phyloP scores from a whole-genome alignment of 331 rosid genomes.

The Pyrus hybrid region DNA sequence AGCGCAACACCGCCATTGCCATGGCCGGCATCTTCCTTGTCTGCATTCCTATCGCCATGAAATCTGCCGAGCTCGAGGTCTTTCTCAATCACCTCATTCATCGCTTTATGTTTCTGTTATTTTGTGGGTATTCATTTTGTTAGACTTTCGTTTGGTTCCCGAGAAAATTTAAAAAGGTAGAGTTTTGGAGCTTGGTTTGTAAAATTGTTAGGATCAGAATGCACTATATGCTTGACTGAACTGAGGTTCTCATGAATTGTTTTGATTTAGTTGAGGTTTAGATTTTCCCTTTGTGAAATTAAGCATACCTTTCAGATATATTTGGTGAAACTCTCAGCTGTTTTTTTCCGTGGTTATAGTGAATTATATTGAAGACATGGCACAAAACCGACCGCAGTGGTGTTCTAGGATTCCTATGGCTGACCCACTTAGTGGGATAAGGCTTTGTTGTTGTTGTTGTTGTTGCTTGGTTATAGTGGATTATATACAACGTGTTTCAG shows the following conservation, averaged over 20 bases:
- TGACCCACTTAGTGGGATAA: too few relatives aligned
- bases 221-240: not conserved
- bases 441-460: too few relatives aligned
- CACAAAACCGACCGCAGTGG: too few relatives aligned
- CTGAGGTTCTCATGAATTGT: not conserved
- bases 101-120: not conserved
- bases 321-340: not conserved
- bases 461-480: too few relatives aligned
- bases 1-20: slow-evolving; percentile 88
- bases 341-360: too few relatives aligned
- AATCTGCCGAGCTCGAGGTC: slow-evolving; percentile 97
- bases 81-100: not conserved
- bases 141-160: not conserved
- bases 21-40: slow-evolving; percentile 78
- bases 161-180: not conserved
- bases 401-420: too few relatives aligned
- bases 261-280: not conserved
- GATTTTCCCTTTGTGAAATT: not conserved
- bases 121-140: too few relatives aligned
- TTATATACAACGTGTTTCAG: not conserved
- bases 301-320: not conserved
- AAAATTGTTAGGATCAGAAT: not conserved
- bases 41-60: slow-evolving; percentile 91
- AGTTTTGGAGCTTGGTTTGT: not conserved
- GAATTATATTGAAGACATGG: too few relatives aligned